phyloP scores from a whole-genome alignment of 441 rosid genomes.

The Erodium moschatum region DNA sequence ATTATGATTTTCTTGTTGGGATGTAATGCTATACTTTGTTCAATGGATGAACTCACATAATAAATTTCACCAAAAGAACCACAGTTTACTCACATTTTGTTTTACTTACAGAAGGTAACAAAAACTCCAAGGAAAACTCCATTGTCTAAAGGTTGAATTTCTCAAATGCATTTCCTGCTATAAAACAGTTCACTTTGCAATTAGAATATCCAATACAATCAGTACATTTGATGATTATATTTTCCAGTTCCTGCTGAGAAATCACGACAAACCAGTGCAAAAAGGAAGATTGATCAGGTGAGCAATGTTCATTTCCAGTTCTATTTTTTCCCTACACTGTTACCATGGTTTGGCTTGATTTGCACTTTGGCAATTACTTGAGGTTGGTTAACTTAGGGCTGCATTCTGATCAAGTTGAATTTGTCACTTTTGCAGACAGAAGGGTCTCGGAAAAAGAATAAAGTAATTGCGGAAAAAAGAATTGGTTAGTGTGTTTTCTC shows the following conservation, averaged over 20 bases:
- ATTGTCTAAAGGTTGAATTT: slow-evolving; percentile 35
- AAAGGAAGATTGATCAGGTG: slow-evolving; percentile 37
- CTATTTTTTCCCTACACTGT: background rate
- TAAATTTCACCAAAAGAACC: background rate
- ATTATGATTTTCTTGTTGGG: background rate
- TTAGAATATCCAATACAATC: slow-evolving; percentile 15
- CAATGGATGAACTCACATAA: background rate
- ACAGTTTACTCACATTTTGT: slow-evolving; percentile 17
- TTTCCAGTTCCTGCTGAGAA: slow-evolving; percentile 34
- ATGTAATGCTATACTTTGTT: background rate
- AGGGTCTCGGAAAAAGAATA: slow-evolving; percentile 33
- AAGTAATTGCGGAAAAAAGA: slow-evolving; percentile 25
- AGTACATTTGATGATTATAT: slow-evolving; percentile 18
- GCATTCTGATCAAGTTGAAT: slow-evolving; percentile 13
- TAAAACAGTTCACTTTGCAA: slow-evolving; percentile 11
- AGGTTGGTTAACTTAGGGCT: slow-evolving; percentile 11
- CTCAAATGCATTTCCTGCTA: slow-evolving; percentile 18
- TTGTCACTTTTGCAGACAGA: slow-evolving; percentile 29
- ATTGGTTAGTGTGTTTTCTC: slow-evolving; percentile 23
- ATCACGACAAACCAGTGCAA: slow-evolving; percentile 20
- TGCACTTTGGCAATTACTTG: background rate
- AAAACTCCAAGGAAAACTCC: slow-evolving; percentile 29
- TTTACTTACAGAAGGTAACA: slow-evolving; percentile 29
- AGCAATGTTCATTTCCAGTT: slow-evolving; percentile 17
- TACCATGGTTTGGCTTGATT: background rate